phyloP scores from a whole-genome alignment of 2,329 filamentous ascomycete genomes.

The Chaetomium globosum region DNA sequence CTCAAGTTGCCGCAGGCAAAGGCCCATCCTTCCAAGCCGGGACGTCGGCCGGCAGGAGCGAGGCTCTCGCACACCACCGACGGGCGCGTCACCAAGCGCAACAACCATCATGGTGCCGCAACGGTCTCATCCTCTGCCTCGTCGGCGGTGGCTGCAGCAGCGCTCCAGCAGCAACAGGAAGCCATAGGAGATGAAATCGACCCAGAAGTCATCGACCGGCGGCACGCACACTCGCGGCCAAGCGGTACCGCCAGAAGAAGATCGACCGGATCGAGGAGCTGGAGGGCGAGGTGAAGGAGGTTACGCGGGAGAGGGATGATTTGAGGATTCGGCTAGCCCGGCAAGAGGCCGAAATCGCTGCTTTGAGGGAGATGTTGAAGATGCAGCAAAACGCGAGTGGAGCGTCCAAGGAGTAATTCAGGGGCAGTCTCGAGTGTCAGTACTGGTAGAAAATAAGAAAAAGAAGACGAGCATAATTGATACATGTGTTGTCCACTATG shows the following conservation, averaged over 20 bases:
- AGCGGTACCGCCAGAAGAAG: conserved; percentile 65
- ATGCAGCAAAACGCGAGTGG: conserved; percentile 27
- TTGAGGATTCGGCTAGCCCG: conserved; percentile 58
- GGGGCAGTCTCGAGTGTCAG: neutral
- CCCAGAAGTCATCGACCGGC: conserved; percentile 48
- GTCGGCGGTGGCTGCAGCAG: neutral
- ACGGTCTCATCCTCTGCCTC: neutral
- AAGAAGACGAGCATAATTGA: neutral
- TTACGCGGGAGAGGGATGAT: conserved; percentile 59
- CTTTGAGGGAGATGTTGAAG: conserved; percentile 51
- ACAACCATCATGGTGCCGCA: neutral
- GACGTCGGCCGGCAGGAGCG: conserved; percentile 23
- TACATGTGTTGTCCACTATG: neutral
- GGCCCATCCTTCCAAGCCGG: conserved; percentile 14
- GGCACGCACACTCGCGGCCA: conserved; percentile 63
- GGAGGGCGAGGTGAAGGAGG: conserved; percentile 55
- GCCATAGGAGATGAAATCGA: conserved; percentile 25
- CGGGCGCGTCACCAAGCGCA: conserved; percentile 28
- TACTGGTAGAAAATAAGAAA: neutral
- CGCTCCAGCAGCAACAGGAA: neutral
- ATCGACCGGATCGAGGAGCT: conserved; percentile 61
- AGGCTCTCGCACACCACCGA: conserved; percentile 20
- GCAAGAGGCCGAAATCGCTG: conserved; percentile 61
- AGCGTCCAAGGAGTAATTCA: conserved; percentile 11
- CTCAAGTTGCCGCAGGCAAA: conserved; percentile 26